A percentile compares a stretch with the other conserved stretches of the same genome.
These are phyloP conservation scores for Globisporangium recalcitrans DNA, from an alignment of 352 stramenopile genomes.

Conservation along the genomic window DNA sequence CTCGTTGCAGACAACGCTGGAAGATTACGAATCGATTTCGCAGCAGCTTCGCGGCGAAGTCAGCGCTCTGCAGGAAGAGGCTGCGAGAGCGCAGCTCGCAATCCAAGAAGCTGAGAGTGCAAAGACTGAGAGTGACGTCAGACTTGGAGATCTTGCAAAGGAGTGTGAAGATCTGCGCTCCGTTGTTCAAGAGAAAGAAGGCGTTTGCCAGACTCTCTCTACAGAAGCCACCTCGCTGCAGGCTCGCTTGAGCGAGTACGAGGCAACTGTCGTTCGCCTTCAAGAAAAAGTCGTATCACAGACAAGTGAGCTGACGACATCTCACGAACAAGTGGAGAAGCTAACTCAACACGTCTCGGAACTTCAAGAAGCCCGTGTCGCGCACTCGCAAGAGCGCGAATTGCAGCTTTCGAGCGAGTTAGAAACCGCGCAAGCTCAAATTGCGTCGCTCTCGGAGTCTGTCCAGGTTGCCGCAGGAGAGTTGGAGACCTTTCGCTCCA, in stretches of 20 bases:
- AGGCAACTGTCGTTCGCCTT: not conserved
- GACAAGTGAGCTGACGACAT: not conserved
- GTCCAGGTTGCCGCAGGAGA: conserved; percentile 15
- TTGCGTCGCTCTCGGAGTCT: conserved; percentile 19
- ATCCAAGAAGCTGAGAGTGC: not conserved
- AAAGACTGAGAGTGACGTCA: not conserved
- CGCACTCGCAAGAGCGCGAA: conserved; percentile 17
- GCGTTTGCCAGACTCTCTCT: not conserved
- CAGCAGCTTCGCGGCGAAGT: conserved; percentile 2
- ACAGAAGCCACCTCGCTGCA: not conserved
- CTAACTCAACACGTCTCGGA: conserved; percentile 4
- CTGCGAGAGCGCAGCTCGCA: not conserved
- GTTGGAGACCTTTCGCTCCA: conserved; percentile 10
- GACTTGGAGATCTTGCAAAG: not conserved
- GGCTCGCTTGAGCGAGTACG: not conserved
- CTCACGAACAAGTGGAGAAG: not conserved
- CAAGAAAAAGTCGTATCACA: not conserved
- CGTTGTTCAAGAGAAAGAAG: not conserved
- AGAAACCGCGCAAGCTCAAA: conserved; percentile 18
- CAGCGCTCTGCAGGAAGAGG: not conserved
- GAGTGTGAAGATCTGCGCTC: conserved; percentile 1
- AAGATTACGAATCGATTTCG: not conserved
- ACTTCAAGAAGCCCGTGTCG: conserved; percentile 12
- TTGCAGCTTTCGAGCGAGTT: conserved; percentile 17
- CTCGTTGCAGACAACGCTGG: conserved; percentile 3